Conservation (phyloP, 2,329 filamentous ascomycete genomes). For the Arthrobotrys conoides region DNA sequence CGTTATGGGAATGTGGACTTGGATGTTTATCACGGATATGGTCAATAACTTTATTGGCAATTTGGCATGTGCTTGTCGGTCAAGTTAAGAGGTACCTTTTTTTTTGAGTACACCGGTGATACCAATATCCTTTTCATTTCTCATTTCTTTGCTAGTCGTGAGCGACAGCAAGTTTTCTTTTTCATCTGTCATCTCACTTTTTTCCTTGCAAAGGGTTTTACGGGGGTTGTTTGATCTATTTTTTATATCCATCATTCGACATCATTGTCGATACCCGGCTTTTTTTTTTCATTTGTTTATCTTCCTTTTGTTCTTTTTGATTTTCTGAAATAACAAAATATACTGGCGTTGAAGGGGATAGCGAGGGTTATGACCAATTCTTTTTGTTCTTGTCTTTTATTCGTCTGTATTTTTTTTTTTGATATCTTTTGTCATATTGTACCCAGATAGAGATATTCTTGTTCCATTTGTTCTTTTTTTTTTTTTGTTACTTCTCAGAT, state of each 20-base stretch:
- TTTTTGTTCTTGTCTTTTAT: not conserved
- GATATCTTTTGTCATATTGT: no score
- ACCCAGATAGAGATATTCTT: not conserved
- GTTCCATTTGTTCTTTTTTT: conserved; percentile 26
- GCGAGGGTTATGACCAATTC: conserved; percentile 24
- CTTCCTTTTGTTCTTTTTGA: conserved; percentile 2
- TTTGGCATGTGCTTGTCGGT: conserved; percentile 39
- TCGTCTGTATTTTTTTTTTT: not conserved
- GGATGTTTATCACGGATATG: conserved; percentile 56
- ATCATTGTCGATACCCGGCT: not conserved
- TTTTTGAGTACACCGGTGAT: not conserved
- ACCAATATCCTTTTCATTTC: conserved; percentile 1
- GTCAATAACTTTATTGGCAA: conserved; percentile 50
- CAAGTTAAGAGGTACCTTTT: not conserved
- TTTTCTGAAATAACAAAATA: conserved; percentile 28
- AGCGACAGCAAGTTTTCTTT: not conserved
- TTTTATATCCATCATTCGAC: conserved; percentile 15
- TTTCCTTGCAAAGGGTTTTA: not conserved
- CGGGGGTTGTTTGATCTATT: not conserved
- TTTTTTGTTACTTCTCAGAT: not conserved
- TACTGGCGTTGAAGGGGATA: conserved; percentile 34
- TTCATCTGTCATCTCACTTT: not conserved
- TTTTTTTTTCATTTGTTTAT: conserved; percentile 20
- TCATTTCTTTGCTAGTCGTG: not conserved
- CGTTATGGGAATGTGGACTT: conserved; percentile 59